Base-by-base conservation (phyloP, 805 yeast species). In the Cyberlindnera suaveolens region DNA sequence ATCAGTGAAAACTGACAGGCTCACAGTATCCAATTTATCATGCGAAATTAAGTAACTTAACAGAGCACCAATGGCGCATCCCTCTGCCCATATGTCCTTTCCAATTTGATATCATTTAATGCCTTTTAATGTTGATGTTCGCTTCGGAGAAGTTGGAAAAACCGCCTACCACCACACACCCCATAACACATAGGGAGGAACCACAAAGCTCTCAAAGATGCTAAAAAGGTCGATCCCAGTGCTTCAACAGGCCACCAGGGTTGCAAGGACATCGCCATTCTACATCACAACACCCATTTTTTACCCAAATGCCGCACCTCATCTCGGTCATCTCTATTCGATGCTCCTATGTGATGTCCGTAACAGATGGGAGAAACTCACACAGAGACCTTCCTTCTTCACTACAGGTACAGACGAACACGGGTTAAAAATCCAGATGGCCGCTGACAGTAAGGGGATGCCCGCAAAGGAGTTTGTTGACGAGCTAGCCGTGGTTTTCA, bases 361-460 rank as follows among this genome's bases (percentile, higher is more conserved):
- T 40, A 75, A 72, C 47, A 70, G 96, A 50, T 91, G 96, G 96
- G 75, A 75, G 31, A 54, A 54, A 15, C 63, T 82, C 30, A 60
- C 63, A 9, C 64, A 63, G 0, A 64, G 73, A 2, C 58, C 65
- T 4, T 64, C 80, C 1, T 74, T 66, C 46, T 74, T 90, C 56
- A 76, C 86, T 6, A 93, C 98, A 0, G 99, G 99, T 0, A 90
- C 97, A 0, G 99, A 93, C 61, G 99, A 93, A 63, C 99, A 93
- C 61, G 99, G 99, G 0, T 65, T 89, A 42, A 93, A 93, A 67
- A 91, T 91, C 27, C 95, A 87, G 54, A 70, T 76, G n/a, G 97
- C 95, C 0, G 95, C 96, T 0, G 68, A 66, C 27, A 69, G 68
- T 44, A 72, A 70, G 6, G 70, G 71, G 0, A 58, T 62, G n/a